Evolutionary conservation across 2,329 filamentous ascomycete species (phyloP).

Genomic region (Neopestalotiopsis rosae): DNA sequence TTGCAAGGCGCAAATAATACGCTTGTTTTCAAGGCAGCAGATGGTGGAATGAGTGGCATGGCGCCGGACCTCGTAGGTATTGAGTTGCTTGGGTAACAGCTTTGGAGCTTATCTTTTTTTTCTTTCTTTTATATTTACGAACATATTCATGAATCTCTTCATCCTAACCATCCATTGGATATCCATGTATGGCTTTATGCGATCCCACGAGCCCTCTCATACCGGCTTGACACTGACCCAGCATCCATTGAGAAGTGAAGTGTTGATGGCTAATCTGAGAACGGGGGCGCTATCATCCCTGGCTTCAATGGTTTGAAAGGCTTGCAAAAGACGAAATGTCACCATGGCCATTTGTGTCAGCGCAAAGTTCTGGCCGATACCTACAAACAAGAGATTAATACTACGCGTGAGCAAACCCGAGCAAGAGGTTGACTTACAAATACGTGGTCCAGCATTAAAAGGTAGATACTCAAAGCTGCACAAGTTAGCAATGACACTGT

Average conservation of each 20-base stretch:
- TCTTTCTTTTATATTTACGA: too few relatives aligned
- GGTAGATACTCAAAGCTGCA: conserved; percentile 40
- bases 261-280: conserved; percentile 34
- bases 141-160: too few relatives aligned
- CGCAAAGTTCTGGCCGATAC: conserved; percentile 43
- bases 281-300: conserved; percentile 32
- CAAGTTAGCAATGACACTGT: neutral
- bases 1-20: too few relatives aligned
- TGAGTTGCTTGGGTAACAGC: neutral
- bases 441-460: conserved; percentile 45
- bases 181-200: neutral
- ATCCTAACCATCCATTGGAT: too few relatives aligned
- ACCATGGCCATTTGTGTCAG: conserved; percentile 37
- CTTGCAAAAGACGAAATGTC: conserved; percentile 35
- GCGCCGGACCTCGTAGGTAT: too few relatives aligned
- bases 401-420: too few relatives aligned
- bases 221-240: conserved; percentile 33
- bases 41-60: too few relatives aligned
- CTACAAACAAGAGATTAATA: neutral
- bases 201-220: neutral
- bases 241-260: conserved; percentile 35
- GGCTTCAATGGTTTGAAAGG: conserved; percentile 34
- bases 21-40: too few relatives aligned
- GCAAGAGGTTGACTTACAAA: conserved; percentile 30
- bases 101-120: neutral